A percentile compares a stretch with the other conserved stretches of the same genome.
phyloP scores from a whole-genome alignment of 495 filamentous ascomycete genomes.

The Opeltia flavorubescens region DNA sequence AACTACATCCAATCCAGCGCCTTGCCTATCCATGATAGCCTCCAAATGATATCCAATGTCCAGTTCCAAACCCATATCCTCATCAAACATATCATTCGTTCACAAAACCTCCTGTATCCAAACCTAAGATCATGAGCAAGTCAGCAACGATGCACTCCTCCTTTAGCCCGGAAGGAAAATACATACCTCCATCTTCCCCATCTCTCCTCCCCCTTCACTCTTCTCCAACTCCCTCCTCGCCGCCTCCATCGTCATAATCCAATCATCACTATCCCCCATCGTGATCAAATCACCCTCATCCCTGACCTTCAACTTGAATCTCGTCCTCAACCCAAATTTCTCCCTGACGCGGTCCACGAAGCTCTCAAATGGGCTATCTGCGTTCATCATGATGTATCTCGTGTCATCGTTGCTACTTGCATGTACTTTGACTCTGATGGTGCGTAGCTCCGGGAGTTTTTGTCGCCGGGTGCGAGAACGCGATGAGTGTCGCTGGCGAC shows the following conservation, averaged over 20 bases:
- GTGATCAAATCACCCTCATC: constrained; percentile 91
- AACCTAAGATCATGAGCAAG: constrained; percentile 5
- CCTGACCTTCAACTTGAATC: constrained; percentile 74
- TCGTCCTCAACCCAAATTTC: constrained; percentile 72
- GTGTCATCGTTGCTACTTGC: constrained; percentile 53
- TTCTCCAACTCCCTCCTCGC: constrained; percentile 48
- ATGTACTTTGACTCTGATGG: constrained; percentile 85
- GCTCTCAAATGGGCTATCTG: constrained; percentile 57
- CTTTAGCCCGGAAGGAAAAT: constrained; percentile 9
- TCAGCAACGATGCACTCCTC: neutral
- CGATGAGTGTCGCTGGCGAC: constrained; percentile 14
- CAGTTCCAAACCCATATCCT: neutral
- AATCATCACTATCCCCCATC: constrained; percentile 89
- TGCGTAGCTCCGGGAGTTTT: constrained; percentile 28
- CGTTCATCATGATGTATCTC: constrained; percentile 79
- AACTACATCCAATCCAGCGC: too few species aligned
- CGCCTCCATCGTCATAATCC: constrained; percentile 65
- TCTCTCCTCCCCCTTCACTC: constrained; percentile 62
- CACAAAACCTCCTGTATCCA: constrained; percentile 10
- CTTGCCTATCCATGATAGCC: neutral
- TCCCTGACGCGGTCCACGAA: constrained; percentile 63
- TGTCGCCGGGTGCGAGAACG: constrained; percentile 19
- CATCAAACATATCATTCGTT: neutral
- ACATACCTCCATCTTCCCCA: constrained; percentile 93
- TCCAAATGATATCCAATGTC: neutral